These are phyloP conservation scores for Eucalyptus sp. DNA, from an alignment of 345 rosid genomes.

Conservation along the genomic window DNA sequence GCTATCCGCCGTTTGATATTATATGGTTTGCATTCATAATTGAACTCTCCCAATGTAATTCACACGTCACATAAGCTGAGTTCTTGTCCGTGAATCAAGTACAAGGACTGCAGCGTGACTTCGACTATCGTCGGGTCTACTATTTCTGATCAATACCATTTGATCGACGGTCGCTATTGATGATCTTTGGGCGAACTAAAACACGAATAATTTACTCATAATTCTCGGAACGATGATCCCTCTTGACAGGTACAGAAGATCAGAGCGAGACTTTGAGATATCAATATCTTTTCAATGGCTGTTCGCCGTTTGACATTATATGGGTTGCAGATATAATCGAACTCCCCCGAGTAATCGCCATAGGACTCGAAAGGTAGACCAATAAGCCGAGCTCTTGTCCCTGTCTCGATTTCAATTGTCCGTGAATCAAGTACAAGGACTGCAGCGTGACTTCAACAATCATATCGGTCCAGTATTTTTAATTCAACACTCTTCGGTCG, in stretches of 20 bases:
- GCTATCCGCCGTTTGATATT: neutral
- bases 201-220: neutral
- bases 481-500: neutral
- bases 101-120: neutral
- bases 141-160: neutral
- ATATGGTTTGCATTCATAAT: too few relatives aligned
- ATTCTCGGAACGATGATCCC: too few relatives aligned
- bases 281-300: fast-evolving
- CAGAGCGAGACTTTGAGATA: neutral
- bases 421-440: neutral
- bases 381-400: too few relatives aligned
- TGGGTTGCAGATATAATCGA: too few relatives aligned
- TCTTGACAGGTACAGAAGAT: neutral
- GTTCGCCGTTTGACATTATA: too few relatives aligned
- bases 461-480: too few relatives aligned
- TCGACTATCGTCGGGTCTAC: neutral
- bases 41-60: too few relatives aligned
- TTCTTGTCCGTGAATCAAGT: neutral
- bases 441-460: neutral
- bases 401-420: too few relatives aligned
- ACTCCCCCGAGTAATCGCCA: too few relatives aligned
- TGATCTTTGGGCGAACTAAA: neutral
- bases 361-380: too few relatives aligned
- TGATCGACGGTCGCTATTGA: neutral
- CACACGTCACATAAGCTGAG: too few relatives aligned